Evolutionary conservation across 106 monocot species (phyloP).

Genomic region (Apostasia shenzhenica): DNA sequence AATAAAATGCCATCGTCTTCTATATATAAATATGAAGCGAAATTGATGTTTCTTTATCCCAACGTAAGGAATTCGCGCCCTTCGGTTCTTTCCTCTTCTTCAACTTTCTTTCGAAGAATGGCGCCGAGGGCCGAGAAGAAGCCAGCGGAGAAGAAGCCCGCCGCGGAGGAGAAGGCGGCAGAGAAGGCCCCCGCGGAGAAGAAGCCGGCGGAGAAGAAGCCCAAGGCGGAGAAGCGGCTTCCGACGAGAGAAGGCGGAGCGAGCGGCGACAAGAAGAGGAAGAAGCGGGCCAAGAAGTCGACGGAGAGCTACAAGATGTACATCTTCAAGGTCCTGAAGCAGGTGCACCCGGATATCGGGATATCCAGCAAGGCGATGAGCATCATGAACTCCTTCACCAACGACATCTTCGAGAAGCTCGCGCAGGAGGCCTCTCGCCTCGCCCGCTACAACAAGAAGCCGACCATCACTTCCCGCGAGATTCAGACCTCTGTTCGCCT

Average conservation of each 20-base stretch:
- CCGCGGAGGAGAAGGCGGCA: slow-evolving; percentile 10
- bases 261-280: slow-evolving; percentile 3
- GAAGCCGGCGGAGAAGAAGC: slow-evolving; percentile 30
- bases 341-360: slow-evolving; percentile 26
- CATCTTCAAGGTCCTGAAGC: slow-evolving; percentile 29
- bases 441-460: slow-evolving; percentile 65
- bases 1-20: neutral
- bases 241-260: slow-evolving; percentile 16
- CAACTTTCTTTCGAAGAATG: slow-evolving; percentile 1
- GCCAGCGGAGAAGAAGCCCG: slow-evolving; percentile 49
- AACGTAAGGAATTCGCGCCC: neutral
- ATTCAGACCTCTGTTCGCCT: slow-evolving; percentile 64
- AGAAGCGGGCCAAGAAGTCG: slow-evolving; percentile 6
- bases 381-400: slow-evolving; percentile 71
- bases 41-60: neutral
- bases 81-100: neutral
- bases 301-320: slow-evolving; percentile 26
- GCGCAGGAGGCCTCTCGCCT: slow-evolving; percentile 46
- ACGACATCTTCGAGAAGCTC: slow-evolving; percentile 69
- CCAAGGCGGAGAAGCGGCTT: slow-evolving; percentile 25
- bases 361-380: slow-evolving; percentile 31
- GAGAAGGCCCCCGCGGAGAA: slow-evolving; percentile 21
- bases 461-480: slow-evolving; percentile 57
- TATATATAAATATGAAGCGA: neutral
- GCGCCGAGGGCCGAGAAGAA: slow-evolving; percentile 55